Conservation (phyloP, 306 rosid genomes). For the Fragaria ananassa region DNA sequence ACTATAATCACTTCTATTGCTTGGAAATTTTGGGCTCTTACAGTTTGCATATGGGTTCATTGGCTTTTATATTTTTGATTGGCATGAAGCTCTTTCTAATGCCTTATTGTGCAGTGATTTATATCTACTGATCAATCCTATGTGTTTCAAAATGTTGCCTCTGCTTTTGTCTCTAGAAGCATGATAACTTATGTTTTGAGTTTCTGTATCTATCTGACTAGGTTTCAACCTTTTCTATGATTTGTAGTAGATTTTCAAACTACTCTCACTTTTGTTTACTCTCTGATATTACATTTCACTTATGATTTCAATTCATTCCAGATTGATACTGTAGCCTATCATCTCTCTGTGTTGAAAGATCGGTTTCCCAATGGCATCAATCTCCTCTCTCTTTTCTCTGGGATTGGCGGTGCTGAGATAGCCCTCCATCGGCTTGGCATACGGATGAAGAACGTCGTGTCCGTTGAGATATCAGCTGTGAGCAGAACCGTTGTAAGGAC, state of each 20-base stretch:
- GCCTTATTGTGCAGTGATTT: not conserved
- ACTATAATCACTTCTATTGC: not conserved
- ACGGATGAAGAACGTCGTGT: slow-evolving; percentile 72
- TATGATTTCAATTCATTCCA: slow-evolving; percentile 36
- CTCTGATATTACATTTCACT: slow-evolving; percentile 8
- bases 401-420: slow-evolving; percentile 96
- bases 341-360: slow-evolving; percentile 73
- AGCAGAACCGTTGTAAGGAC: slow-evolving; percentile 72
- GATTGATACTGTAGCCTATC: slow-evolving; percentile 96
- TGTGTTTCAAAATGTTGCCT: not conserved
- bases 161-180: not conserved
- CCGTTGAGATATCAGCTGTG: slow-evolving; percentile 73
- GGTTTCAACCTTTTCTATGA: not conserved
- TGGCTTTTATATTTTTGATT: not conserved
- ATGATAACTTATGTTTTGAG: not conserved
- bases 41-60: not conserved
- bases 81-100: not conserved
- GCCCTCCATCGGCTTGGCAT: slow-evolving; percentile 86
- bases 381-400: slow-evolving; percentile 88
- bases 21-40: not conserved
- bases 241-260: not conserved
- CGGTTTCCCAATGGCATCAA: slow-evolving; percentile 79
- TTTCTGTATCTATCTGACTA: not conserved
- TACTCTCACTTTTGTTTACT: not conserved
- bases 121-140: not conserved